Conservation (phyloP, 192 early-diverging fungal species). For the Mortierella antarctica region DNA sequence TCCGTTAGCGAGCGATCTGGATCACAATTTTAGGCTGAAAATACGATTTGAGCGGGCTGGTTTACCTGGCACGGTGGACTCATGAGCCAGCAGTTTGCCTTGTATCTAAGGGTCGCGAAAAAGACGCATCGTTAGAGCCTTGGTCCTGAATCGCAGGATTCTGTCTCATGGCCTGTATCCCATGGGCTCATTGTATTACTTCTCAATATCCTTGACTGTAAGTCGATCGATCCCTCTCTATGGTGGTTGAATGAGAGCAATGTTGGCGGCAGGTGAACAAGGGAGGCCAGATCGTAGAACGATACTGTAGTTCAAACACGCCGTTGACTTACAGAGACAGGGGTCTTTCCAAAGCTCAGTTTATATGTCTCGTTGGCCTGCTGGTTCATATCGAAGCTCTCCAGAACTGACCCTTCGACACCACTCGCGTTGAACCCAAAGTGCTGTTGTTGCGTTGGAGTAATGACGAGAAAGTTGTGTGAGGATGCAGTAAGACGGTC, state of each 20-base stretch:
- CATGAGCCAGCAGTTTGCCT: slow-evolving; percentile 87
- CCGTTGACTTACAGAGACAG: slow-evolving; percentile 39
- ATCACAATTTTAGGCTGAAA: not conserved
- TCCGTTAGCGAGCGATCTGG: not conserved
- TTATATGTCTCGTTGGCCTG: slow-evolving; percentile 81
- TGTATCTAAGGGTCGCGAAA: slow-evolving; percentile 49
- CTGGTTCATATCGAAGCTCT: slow-evolving; percentile 91
- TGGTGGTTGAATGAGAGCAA: not conserved
- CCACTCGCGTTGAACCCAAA: slow-evolving; percentile 78
- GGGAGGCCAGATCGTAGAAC: not conserved
- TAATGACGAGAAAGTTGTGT: not conserved
- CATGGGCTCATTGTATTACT: slow-evolving; percentile 4
- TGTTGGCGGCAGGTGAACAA: no score
- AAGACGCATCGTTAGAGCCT: not conserved
- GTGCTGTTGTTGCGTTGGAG: slow-evolving; percentile 59
- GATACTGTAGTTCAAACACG: not conserved
- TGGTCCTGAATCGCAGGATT: no score
- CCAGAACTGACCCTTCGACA: slow-evolving; percentile 67
- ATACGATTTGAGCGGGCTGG: not conserved
- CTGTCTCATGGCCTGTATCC: no score
- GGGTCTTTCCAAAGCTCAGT: slow-evolving; percentile 67
- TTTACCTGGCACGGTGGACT: slow-evolving; percentile 91
- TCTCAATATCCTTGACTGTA: slow-evolving; percentile 58
- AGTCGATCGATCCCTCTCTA: slow-evolving; percentile 65
- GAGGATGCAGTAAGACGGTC: no score